These are phyloP conservation scores for Wickerhamiella vanderwaltii DNA, from an alignment of 805 yeast species.

Conservation along the genomic window DNA sequence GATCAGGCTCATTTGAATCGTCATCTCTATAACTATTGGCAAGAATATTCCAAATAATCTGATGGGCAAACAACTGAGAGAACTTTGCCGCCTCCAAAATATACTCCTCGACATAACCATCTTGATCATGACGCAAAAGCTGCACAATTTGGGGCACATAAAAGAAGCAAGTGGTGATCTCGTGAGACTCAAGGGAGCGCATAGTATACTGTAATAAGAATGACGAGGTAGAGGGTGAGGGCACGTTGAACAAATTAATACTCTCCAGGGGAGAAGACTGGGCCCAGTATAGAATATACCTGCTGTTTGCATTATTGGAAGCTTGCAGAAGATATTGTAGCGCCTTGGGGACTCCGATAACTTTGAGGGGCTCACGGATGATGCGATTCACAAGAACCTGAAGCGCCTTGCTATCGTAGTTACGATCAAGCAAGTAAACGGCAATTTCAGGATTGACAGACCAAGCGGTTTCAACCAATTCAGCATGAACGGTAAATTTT, in stretches of 20 bases:
- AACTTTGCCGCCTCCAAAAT: conserved; percentile 87
- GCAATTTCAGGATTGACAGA: conserved; percentile 60
- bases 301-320: conserved; percentile 16
- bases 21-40: conserved; percentile 90
- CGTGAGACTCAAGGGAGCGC: conserved; percentile 79
- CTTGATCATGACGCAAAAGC: conserved; percentile 64
- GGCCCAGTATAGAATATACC: conserved; percentile 47
- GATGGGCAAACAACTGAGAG: conserved; percentile 88
- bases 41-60: conserved; percentile 93
- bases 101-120: conserved; percentile 79
- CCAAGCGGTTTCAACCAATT: conserved; percentile 46
- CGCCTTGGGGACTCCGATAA: conserved; percentile 45
- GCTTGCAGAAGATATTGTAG: conserved; percentile 38
- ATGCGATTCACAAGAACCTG: conserved; percentile 37
- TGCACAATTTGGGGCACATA: conserved; percentile 98
- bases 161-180: conserved; percentile 78
- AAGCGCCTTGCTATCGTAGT: conserved; percentile 29
- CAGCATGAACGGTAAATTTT: conserved; percentile 16
- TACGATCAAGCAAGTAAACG: conserved; percentile 51
- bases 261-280: conserved; percentile 74
- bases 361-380: conserved; percentile 43
- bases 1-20: conserved; percentile 67
- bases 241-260: conserved; percentile 67
- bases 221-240: conserved; percentile 43
- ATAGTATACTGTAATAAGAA: conserved; percentile 73